Evolutionary conservation across 2,329 filamentous ascomycete genomes (phyloP), one percentile per base, ranked within the genome.

Genomic region (Pseudocercospora vitis): DNA sequence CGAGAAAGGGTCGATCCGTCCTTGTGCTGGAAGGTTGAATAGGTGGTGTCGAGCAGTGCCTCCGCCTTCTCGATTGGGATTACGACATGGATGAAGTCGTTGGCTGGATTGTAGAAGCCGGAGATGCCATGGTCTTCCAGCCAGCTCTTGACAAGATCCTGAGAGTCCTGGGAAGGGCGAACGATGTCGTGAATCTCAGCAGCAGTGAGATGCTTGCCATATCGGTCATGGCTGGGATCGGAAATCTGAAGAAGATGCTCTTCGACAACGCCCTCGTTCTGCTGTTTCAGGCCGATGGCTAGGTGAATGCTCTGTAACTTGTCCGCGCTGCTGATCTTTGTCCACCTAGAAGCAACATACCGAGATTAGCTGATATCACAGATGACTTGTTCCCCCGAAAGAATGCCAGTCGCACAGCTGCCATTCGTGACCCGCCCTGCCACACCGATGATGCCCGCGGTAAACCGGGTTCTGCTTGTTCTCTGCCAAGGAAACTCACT

Each of bases 281-380:
- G 73, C 65, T 84, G 81, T 72, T 79, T 83, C 55, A 85, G 65
- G 24, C 78, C 81, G 63, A 84, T 83, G 46, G 81, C 77, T 42
- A 85, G 68, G 29, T 80, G 70, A 55, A 84, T 75, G 28, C 74
- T 69, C 56, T 80, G 75, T 14, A 73, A 68, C 39, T 75, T 72
- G 32, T 78, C 73, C 2, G 81, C 77, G 26, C 73, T 69, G 32
- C 73, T 74, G 42, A 77, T 64, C 54, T 72, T 72, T 7, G 68
- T 73, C 81, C 81, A 85, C n/a, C n/a, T n/a, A n/a, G n/a, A n/a
- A n/a, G n/a, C n/a, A n/a, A n/a, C n/a, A n/a, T n/a, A n/a, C n/a
- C n/a, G n/a, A n/a, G n/a, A n/a, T n/a, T n/a, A n/a, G n/a, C n/a
- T n/a, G n/a, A n/a, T n/a, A n/a, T n/a, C n/a, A n/a, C n/a, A n/a